phyloP scores from a whole-genome alignment of 208 protist genomes.

The Zelonia costaricensis region DNA sequence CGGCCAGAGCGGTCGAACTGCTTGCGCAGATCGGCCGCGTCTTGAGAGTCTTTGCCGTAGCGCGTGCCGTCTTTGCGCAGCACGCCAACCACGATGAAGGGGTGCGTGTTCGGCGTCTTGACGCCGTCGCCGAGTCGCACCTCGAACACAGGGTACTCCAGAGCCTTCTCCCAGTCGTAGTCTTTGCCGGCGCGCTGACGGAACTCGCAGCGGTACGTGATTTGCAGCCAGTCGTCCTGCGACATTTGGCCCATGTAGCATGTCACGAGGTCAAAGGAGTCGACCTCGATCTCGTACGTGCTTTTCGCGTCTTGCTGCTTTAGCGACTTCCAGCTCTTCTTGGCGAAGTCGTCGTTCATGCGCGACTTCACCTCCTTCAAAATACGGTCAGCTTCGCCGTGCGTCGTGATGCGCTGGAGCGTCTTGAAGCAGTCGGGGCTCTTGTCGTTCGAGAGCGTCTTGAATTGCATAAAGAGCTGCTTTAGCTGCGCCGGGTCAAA shows the following conservation, averaged over 20 bases:
- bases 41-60: constrained; percentile 89
- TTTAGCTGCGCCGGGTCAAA: constrained; percentile 72
- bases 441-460: constrained; percentile 63
- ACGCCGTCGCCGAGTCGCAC: constrained; percentile 85
- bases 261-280: constrained; percentile 82
- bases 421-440: constrained; percentile 61
- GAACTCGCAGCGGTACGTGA: constrained; percentile 87
- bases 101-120: constrained; percentile 62
- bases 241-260: constrained; percentile 92
- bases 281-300: constrained; percentile 86
- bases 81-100: constrained; percentile 88
- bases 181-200: constrained; percentile 58
- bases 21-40: constrained; percentile 86
- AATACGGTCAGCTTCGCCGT: constrained; percentile 86
- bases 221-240: constrained; percentile 89
- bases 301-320: constrained; percentile 59
- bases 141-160: constrained; percentile 91
- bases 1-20: constrained; percentile 84
- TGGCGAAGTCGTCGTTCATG: constrained; percentile 86
- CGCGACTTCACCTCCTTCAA: constrained; percentile 70
- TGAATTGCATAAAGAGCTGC: constrained; percentile 76
- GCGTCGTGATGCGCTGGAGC: constrained; percentile 85
- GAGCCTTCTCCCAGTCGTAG: constrained; percentile 69
- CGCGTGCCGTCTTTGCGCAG: constrained; percentile 88
- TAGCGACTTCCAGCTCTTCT: constrained; percentile 89